These are phyloP conservation scores for Spizellomyces sp. DNA, from an alignment of 192 early-diverging fungal genomes.

Conservation along the genomic window DNA sequence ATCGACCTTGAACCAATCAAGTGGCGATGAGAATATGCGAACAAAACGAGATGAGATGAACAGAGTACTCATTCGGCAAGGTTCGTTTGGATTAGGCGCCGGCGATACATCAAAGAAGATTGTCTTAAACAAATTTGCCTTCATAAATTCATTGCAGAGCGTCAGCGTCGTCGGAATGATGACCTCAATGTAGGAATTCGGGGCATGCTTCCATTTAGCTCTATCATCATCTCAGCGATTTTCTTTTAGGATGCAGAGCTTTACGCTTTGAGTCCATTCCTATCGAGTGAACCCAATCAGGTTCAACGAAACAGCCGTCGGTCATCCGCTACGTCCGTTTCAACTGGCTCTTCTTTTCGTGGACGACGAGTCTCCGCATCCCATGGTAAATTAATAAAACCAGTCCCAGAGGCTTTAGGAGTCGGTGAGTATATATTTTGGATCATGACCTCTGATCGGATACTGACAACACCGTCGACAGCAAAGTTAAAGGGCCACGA, in stretches of 20 bases:
- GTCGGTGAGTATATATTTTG: not conserved
- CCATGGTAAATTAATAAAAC: not conserved
- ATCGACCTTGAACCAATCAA: not conserved
- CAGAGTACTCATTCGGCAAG: too few species aligned
- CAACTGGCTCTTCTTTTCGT: not conserved
- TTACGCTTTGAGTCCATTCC: not conserved
- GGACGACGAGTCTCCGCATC: not conserved
- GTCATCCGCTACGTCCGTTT: slow-evolving; percentile 5
- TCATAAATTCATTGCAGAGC: too few species aligned
- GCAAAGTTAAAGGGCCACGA: slow-evolving; percentile 27
- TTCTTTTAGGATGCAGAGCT: not conserved
- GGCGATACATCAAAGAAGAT: too few species aligned
- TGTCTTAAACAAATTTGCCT: too few species aligned
- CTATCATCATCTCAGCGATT: not conserved
- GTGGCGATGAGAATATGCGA: too few species aligned
- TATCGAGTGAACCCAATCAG: not conserved
- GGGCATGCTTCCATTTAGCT: not conserved
- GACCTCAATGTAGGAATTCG: too few species aligned
- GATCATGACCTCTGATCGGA: not conserved
- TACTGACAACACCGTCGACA: not conserved
- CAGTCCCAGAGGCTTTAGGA: slow-evolving; percentile 11
- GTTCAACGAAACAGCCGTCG: not conserved
- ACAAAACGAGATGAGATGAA: too few species aligned
- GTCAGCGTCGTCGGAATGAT: too few species aligned
- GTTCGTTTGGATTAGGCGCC: too few species aligned